These are phyloP conservation scores for Plasmodium fragile DNA, from an alignment of 169 alveolate genomes.

Conservation along the genomic window DNA sequence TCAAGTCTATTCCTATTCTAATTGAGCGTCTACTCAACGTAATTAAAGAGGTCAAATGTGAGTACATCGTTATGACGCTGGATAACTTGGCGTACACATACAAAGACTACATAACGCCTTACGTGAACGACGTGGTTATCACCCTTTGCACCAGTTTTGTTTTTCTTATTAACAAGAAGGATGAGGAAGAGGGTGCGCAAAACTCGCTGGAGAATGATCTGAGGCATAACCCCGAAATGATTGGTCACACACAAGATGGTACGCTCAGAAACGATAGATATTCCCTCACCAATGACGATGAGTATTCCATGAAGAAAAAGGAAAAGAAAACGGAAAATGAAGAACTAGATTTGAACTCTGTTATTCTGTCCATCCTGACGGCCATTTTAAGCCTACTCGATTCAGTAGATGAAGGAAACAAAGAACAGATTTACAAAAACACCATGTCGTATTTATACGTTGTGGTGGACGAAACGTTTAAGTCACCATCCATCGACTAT, in stretches of 20 bases:
- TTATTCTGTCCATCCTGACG: conserved; percentile 34
- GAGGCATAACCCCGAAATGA: neutral
- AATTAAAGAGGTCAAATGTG: conserved; percentile 62
- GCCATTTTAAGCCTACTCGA: conserved; percentile 66
- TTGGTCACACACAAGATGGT: neutral
- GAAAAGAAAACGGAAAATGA: conserved; percentile 66
- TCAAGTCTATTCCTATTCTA: conserved; percentile 48
- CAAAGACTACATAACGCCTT: conserved; percentile 62
- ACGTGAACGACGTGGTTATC: conserved; percentile 59
- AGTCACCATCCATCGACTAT: conserved; percentile 68
- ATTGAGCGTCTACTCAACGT: conserved; percentile 65
- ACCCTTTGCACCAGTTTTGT: conserved; percentile 65
- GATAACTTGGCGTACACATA: conserved; percentile 67
- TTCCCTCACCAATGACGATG: neutral
- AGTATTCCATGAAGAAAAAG: neutral
- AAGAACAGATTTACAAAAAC: conserved; percentile 39
- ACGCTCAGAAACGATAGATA: conserved; percentile 15
- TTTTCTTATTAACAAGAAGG: conserved; percentile 41
- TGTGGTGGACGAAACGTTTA: conserved; percentile 71
- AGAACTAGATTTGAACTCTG: conserved; percentile 60
- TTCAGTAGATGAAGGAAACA: conserved; percentile 62
- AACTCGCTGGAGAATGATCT: conserved; percentile 21
- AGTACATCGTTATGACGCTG: conserved; percentile 70
- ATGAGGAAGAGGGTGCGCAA: conserved; percentile 8
- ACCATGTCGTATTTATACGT: conserved; percentile 53